Base-by-base conservation (phyloP, 371 early-diverging fungal species). In the Mucor racemosus region DNA sequence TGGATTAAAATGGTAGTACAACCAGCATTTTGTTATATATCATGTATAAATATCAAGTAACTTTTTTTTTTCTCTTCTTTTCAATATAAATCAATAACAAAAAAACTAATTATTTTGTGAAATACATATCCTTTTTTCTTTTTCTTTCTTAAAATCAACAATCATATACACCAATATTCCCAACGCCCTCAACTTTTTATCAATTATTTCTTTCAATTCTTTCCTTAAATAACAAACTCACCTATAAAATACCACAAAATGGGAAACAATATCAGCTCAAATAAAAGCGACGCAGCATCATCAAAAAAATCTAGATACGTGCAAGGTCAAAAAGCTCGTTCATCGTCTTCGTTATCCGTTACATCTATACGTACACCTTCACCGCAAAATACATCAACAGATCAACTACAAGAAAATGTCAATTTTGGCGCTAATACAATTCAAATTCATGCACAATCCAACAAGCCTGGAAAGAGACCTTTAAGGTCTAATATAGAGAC, bases 191-290 rank as follows among this genome's bases (percentile, higher is more conserved):
- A 5, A 17, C 17, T 44, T 44, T 7, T 17, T 21, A 21, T 50
- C 21, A 48, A 46, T 15, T 17, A 46, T 17, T 57, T 13, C 11
- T 11, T 36, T 5, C 10, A 58, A 21, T 11, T 58, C 58, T 40
- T 40, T 40, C 17, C 56, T 55, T 35, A 8, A 26, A 38, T 38
- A 38, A 11, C 1, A 38, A 38, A 2, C 38, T 38, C 4, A 13
- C 48, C 4, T 14, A 7, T 34, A 35, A 34, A 33, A 55, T 21
- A 35, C 33, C 34, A 9, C 35, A 31, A 34, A 59, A 65, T 65
- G 66, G 66, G 66, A 59, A 65, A 65, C 14, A 65, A 65, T 34
- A 46, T 59, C 26, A 65, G 66, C 34, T 48, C 59, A 4, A 56
- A 34, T 42, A 39, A 62, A 38, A 64, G 50, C 58, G 60, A 58